Evolutionary conservation across 306 rosid species (phyloP).

Genomic region (Castanopsis chinensis): DNA sequence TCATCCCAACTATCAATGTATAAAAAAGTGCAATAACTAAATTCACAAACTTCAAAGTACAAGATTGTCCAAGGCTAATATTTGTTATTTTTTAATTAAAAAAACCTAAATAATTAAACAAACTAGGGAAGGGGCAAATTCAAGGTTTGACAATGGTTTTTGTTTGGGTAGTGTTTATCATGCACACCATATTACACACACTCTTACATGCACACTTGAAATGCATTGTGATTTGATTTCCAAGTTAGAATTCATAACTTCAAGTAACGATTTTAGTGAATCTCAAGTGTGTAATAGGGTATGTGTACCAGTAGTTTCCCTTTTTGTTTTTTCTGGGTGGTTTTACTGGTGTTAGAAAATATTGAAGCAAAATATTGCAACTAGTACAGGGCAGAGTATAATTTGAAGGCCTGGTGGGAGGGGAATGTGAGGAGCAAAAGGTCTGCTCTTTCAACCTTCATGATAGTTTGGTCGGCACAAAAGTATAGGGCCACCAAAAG

Average conservation of each 20-base stretch:
- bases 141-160: not conserved
- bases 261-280: no score
- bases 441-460: slow-evolving; percentile 29
- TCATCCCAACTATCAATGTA: no score
- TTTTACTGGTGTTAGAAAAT: slow-evolving; percentile 14
- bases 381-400: slow-evolving; percentile 29
- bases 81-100: no score
- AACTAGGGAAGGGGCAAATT: not conserved
- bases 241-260: no score
- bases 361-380: slow-evolving; percentile 26
- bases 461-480: slow-evolving; percentile 57
- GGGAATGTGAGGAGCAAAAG: slow-evolving; percentile 32
- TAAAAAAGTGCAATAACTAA: no score
- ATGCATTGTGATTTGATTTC: no score
- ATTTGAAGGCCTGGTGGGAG: slow-evolving; percentile 34
- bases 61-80: no score
- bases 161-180: no score
- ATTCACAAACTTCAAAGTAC: no score
- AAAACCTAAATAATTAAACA: not conserved
- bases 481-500: slow-evolving; percentile 46
- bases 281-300: no score
- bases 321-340: not conserved
- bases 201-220: not conserved
- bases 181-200: no score
- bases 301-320: no score